Percentiles rank a stretch among this genome's conserved stretches.
phyloP scores from a whole-genome alignment of 495 filamentous ascomycete genomes.

The Neurospora sp. region DNA sequence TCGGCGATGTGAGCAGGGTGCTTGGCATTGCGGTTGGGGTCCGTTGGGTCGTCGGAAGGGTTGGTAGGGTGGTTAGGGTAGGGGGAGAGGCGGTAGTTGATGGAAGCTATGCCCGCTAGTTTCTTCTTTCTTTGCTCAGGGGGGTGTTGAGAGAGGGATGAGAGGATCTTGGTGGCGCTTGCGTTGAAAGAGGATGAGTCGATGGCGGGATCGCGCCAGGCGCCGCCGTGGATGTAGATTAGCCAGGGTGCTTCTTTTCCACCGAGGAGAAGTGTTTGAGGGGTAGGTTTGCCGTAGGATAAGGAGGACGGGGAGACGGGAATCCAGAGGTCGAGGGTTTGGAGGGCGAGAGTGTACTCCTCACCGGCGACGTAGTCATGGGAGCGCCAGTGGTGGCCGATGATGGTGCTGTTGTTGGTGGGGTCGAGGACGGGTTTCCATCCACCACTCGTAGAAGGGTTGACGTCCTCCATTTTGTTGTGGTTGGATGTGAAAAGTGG shows the following conservation, averaged over 20 bases:
- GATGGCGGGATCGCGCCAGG: constrained; percentile 69
- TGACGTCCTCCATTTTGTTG: not conserved
- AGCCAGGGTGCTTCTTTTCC: constrained; percentile 3
- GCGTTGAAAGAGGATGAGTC: constrained; percentile 35
- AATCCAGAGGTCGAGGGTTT: constrained; percentile 19
- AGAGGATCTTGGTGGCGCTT: constrained; percentile 10
- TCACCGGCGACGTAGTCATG: not conserved
- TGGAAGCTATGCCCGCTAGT: constrained; percentile 56
- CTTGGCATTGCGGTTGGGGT: constrained; percentile 28
- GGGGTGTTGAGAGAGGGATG: not conserved
- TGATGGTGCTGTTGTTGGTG: not conserved
- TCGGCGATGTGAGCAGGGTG: constrained; percentile 73
- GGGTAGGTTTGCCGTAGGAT: not conserved
- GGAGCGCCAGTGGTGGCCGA: constrained; percentile 8
- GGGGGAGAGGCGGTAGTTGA: constrained; percentile 74
- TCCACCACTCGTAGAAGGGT: not conserved
- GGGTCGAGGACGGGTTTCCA: constrained; percentile 3
- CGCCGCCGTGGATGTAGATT: constrained; percentile 81
- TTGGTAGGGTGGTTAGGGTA: constrained; percentile 52
- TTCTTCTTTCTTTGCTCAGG: constrained; percentile 7
- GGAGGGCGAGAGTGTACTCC: not conserved
- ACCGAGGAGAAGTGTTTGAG: too few relatives aligned
- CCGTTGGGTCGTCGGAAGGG: constrained; percentile 14
- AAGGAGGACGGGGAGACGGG: not conserved
- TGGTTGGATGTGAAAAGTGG: not conserved